Evolutionary conservation across 225 moss, liverwort and hornwort genomes (phyloP).

Genomic region (Anthoceros angustus): DNA sequence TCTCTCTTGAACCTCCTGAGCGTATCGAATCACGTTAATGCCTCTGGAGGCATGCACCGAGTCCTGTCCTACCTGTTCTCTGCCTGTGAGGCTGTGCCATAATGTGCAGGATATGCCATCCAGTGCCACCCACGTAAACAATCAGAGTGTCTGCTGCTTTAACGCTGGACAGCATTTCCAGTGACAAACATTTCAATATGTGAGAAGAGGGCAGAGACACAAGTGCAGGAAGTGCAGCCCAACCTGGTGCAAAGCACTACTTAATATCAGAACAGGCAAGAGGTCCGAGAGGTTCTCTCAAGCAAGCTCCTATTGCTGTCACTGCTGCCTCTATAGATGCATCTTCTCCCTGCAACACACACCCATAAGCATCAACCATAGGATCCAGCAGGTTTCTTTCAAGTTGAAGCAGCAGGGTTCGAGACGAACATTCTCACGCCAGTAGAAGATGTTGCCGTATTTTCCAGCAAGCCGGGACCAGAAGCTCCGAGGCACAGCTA

Average conservation of each 20-base stretch:
- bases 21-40: too few relatives aligned
- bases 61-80: too few relatives aligned
- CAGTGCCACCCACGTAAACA: too few relatives aligned
- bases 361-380: neutral
- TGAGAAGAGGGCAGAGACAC: neutral
- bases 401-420: neutral
- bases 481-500: conserved; percentile 84
- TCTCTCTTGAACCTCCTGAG: too few relatives aligned
- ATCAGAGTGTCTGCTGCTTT: neutral
- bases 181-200: neutral
- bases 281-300: conserved; percentile 83
- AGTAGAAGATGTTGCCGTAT: conserved; percentile 88
- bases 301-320: conserved; percentile 64
- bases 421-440: conserved; percentile 70
- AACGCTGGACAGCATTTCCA: neutral
- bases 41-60: too few relatives aligned
- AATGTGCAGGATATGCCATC: too few relatives aligned
- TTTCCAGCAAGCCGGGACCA: conserved; percentile 88
- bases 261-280: conserved; percentile 63
- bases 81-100: too few relatives aligned
- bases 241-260: conserved; percentile 15
- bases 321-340: conserved; percentile 91
- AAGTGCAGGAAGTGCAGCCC: neutral
- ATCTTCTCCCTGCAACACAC: conserved; percentile 68
- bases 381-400: neutral